A percentile compares a stretch with the other conserved stretches of the same genome.
These are phyloP conservation scores for Hevea brasiliensis DNA, from an alignment of 345 rosid species.

Conservation along the genomic window DNA sequence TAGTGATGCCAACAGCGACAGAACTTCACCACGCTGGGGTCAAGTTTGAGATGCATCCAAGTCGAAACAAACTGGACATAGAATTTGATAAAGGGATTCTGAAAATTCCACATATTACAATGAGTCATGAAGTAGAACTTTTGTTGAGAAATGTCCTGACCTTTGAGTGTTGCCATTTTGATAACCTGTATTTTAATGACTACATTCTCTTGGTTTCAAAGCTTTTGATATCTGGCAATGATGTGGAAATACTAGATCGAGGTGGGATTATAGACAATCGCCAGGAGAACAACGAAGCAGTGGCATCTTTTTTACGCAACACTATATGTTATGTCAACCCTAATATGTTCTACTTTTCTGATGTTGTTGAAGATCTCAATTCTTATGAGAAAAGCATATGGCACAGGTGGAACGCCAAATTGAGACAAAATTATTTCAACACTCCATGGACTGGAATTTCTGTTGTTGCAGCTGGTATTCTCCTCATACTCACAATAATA, in stretches of 20 bases:
- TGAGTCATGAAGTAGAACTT: not conserved
- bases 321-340: accelerated
- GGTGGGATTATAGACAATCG: not conserved
- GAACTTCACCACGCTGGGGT: not conserved
- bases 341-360: not conserved
- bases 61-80: not conserved
- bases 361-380: not conserved
- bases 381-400: not conserved
- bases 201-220: too few relatives aligned
- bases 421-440: constrained; percentile 16
- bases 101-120: not conserved
- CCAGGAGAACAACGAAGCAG: not conserved
- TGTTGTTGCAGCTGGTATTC: not conserved
- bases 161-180: not conserved
- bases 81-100: not conserved
- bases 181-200: not conserved
- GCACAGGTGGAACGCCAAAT: constrained; percentile 19
- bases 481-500: constrained; percentile 12
- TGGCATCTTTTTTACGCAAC: not conserved
- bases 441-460: constrained; percentile 28
- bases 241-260: not conserved
- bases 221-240: too few relatives aligned
- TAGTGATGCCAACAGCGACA: not conserved
- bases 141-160: not conserved
- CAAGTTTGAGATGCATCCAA: not conserved